Base-by-base conservation (phyloP, 1,139 yeast genomes). In the Pichia cactophila region DNA sequence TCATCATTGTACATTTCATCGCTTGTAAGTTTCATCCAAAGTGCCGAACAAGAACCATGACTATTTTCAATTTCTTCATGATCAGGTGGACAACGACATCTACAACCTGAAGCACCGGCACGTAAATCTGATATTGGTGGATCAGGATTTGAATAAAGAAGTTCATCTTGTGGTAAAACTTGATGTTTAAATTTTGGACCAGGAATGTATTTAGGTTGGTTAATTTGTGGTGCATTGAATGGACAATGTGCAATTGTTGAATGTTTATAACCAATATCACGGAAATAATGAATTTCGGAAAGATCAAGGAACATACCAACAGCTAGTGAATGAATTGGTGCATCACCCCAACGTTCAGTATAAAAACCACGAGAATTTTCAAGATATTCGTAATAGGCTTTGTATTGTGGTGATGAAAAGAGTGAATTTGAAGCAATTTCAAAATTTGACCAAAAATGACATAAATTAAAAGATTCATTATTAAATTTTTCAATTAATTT, bases 391-490 rank as follows among this genome's bases (percentile, higher is more conserved):
- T 85, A 86, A 61, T 83, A 88, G 26, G 73, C 72, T 50, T 78
- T 72, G 64, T 89, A 89, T 28, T 72, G 65, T 12, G 77, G 74
- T 26, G 86, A 78, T 37, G 75, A 73, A 72, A 88, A 89, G 17
- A 88, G 65, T 58, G 82, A 88, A 3, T 87, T 76, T 47, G 86
- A 69, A 2, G 96, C 96, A 58, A 89, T 89, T 64, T 89, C 97
- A 62, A 89, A 89, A 68, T 89, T 89, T 39, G 94, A 81, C 97
- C 97, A 89, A 68, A 88, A 89, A 67, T 89, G 97, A 59, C 95
- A 85, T 48, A 78, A 65, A 59, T 78, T 79, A 60, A 78, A 79
- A 55, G 77, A 75, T 54, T 61, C 84, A 61, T 78, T 74, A 50
- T 82, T 79, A 61, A 82, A 71, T 52, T 77, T 67, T 59, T 83